Base-by-base conservation (phyloP, 331 rosid species). In the Dryas integrifolia region DNA sequence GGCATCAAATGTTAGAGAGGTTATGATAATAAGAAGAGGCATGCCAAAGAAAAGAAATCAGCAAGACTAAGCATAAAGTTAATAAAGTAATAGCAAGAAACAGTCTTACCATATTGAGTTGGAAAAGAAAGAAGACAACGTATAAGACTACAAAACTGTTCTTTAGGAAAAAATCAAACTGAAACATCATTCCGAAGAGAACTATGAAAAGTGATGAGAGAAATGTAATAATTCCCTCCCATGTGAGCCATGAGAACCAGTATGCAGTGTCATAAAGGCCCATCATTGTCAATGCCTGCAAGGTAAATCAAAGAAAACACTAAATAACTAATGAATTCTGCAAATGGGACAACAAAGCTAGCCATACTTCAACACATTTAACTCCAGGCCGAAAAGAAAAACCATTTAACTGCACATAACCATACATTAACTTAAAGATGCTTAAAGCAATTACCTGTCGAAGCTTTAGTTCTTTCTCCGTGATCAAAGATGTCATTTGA, bases 191-290 rank as follows among this genome's bases (percentile, higher is more conserved):
- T 81, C 97, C 97, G 39, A 87, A 88, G 70, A 91, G 85, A 82
- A 93, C 90, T 65, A 88, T 63, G 58, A 93, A 86, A 52, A 93
- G 80, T 35, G 98, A 84, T n/a, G 96, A 85, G 71, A 93, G 5
- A n/a, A 93, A 55, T 9, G 88, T 74, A 30, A 86, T 73, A 69
- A 84, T 53, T 48, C 90, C 85, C 63, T 93, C 97, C 96, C 95
- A 93, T 21, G 88, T 67, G 76, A 93, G 83, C 97, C 97, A 93
- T 56, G 98, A 91, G 56, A 89, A 69, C 96, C 98, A 93, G 80
- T 93, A 93, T n/a, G 97, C 96, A 56, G 88, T 81, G 76, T 93
- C 98, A n/a, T 85, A 93, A 55, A 93, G 92, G 66, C 98, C 98
- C 97, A 93, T 93, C 87, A 93, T 86, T 9, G 75, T 70, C 98